phyloP scores from a whole-genome alignment of 805 yeast genomes.

The Danielia oregonensis region DNA sequence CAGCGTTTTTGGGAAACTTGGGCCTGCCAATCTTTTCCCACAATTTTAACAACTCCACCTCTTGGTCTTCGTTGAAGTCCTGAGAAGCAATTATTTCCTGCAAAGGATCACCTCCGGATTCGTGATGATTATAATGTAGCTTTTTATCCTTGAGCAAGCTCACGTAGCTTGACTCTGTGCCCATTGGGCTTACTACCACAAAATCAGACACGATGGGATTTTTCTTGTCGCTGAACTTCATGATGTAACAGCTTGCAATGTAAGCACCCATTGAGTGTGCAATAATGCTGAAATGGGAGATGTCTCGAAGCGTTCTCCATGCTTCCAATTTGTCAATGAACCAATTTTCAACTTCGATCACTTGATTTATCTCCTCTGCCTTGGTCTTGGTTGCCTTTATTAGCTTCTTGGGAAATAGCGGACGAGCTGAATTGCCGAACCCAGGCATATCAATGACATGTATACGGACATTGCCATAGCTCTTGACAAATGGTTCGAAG shows the following conservation, averaged over 20 bases:
- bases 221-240: slow-evolving; percentile 30
- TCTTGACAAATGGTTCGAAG: slow-evolving; percentile 27
- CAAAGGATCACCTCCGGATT: slow-evolving; percentile 32
- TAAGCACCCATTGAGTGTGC: slow-evolving; percentile 45
- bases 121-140: slow-evolving; percentile 33
- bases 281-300: slow-evolving; percentile 28
- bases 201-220: slow-evolving; percentile 18
- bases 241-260: slow-evolving; percentile 34
- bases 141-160: slow-evolving; percentile 31
- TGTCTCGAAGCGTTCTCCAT: slow-evolving; percentile 27
- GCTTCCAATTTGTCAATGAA: slow-evolving; percentile 36
- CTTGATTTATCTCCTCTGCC: slow-evolving; percentile 27
- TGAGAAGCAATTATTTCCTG: slow-evolving; percentile 25
- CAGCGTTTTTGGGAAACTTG: slow-evolving; percentile 29
- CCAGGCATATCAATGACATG: slow-evolving; percentile 43
- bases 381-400: slow-evolving; percentile 15
- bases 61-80: slow-evolving; percentile 15
- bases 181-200: slow-evolving; percentile 40
- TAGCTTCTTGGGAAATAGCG: slow-evolving; percentile 32
- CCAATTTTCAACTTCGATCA: slow-evolving; percentile 36
- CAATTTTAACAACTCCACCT: slow-evolving; percentile 14
- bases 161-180: slow-evolving; percentile 35
- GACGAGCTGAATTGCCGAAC: slow-evolving; percentile 41
- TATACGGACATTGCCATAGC: slow-evolving; percentile 29
- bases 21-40: slow-evolving; percentile 38